Evolutionary conservation across 495 filamentous ascomycete species (phyloP).

Genomic region (Podospora pseudopauciseta): DNA sequence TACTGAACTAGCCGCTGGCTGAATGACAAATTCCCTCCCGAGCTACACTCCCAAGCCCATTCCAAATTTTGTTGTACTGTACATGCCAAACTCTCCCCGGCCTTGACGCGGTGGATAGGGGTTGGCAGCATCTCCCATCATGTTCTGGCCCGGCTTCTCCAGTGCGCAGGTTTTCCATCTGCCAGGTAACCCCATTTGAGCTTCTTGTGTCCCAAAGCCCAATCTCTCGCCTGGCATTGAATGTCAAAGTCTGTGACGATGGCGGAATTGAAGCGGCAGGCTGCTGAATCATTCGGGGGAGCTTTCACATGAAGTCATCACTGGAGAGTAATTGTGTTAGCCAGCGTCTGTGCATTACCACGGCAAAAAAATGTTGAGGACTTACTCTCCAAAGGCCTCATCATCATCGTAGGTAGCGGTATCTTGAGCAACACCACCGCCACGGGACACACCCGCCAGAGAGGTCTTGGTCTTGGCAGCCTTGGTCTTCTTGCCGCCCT

Average conservation of each 20-base stretch:
- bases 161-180: neutral
- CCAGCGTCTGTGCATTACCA: neutral
- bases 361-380: conserved; percentile 16
- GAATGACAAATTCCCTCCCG: neutral
- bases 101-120: neutral
- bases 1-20: neutral
- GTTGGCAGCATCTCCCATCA: neutral
- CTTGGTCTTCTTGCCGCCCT: conserved; percentile 94
- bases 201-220: neutral
- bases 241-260: neutral
- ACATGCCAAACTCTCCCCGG: neutral
- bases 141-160: neutral
- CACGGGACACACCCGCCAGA: conserved; percentile 56
- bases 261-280: neutral
- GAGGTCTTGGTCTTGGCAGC: conserved; percentile 89
- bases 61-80: neutral
- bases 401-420: conserved; percentile 68
- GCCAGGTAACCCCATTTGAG: neutral
- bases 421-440: conserved; percentile 65
- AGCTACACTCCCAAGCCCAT: neutral
- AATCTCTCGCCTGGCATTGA: neutral
- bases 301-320: conserved; percentile 52
- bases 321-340: conserved; percentile 30
- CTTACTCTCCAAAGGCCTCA: conserved; percentile 70
- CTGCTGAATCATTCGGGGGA: neutral